Evolutionary conservation across 352 stramenopile species (phyloP).

Genomic region (Globisporangium ultimum): DNA sequence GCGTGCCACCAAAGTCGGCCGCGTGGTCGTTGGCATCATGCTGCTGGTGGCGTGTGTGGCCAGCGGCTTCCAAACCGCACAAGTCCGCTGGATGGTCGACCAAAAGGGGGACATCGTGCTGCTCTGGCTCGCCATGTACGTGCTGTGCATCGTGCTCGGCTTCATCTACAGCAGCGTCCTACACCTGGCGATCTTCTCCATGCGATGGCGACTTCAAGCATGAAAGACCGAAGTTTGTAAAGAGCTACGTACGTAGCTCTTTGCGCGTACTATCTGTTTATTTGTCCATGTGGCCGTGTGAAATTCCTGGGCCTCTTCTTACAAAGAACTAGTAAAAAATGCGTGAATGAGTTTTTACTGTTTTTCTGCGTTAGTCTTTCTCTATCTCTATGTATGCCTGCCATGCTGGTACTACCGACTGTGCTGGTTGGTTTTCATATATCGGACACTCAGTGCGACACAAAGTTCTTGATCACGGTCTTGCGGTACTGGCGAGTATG

Average conservation of each 20-base stretch:
- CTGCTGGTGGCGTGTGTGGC: conserved; percentile 30
- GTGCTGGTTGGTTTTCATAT: not conserved
- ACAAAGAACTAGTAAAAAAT: too few relatives aligned
- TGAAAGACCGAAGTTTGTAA: not conserved
- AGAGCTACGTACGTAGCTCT: too few relatives aligned
- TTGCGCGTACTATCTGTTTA: too few relatives aligned
- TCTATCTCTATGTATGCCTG: not conserved
- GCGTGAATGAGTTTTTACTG: not conserved
- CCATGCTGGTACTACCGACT: not conserved
- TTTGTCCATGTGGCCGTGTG: too few relatives aligned
- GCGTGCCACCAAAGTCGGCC: conserved; percentile 32
- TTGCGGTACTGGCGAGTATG: conserved; percentile 65
- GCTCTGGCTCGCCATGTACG: conserved; percentile 46
- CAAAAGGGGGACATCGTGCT: conserved; percentile 26
- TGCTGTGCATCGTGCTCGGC: conserved; percentile 36
- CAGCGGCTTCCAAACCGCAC: conserved; percentile 29
- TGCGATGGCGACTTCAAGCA: conserved; percentile 33
- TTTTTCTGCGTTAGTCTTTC: not conserved
- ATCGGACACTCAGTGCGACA: conserved; percentile 38
- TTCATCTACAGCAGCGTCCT: conserved; percentile 46
- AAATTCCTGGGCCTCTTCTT: too few relatives aligned
- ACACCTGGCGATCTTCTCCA: conserved; percentile 35
- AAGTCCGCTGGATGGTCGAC: conserved; percentile 30
- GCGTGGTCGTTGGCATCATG: conserved; percentile 29
- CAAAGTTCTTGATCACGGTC: conserved; percentile 76